Percentiles rank a stretch among this genome's conserved stretches.
These are phyloP conservation scores for Fusarium verticillioides DNA, from an alignment of 2,329 filamentous ascomycete species.

Conservation along the genomic window DNA sequence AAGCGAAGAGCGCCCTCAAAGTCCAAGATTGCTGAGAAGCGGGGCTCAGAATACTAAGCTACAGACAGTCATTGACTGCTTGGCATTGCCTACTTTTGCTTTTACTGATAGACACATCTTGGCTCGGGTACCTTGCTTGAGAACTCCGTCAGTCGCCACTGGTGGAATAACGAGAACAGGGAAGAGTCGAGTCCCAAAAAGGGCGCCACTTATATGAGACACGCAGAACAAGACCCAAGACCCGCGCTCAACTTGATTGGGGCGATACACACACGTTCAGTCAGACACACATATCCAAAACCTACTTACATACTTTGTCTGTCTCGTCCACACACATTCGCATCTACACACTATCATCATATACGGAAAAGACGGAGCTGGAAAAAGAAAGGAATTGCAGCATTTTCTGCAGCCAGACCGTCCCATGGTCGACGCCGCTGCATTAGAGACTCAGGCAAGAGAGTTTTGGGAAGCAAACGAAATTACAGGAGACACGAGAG, in stretches of 20 bases:
- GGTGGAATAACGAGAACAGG: slow-evolving; percentile 9
- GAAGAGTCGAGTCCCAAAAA: slow-evolving; percentile 22
- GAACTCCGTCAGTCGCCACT: slow-evolving; percentile 15
- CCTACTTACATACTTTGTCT: slow-evolving; percentile 30
- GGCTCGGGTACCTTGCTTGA: slow-evolving; percentile 41
- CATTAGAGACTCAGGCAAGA: slow-evolving; percentile 14
- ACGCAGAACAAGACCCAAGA: slow-evolving; percentile 16
- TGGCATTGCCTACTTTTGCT: not conserved
- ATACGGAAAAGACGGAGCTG: slow-evolving; percentile 24
- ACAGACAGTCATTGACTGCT: not conserved
- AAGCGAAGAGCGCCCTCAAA: slow-evolving; percentile 54
- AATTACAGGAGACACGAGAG: slow-evolving; percentile 1
- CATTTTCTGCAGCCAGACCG: slow-evolving; percentile 12
- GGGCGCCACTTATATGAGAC: slow-evolving; percentile 37
- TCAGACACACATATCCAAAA: slow-evolving; percentile 1
- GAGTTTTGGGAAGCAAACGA: slow-evolving; percentile 18
- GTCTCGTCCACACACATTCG: slow-evolving; percentile 32
- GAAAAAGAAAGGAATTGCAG: slow-evolving; percentile 22
- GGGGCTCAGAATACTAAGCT: slow-evolving; percentile 45
- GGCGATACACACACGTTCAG: not conserved
- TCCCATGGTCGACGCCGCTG: slow-evolving; percentile 9
- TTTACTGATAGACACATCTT: slow-evolving; percentile 3
- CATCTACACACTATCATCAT: slow-evolving; percentile 30
- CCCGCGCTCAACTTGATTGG: slow-evolving; percentile 12
- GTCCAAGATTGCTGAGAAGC: slow-evolving; percentile 50